Conservation (phyloP, 768 basidiomycete species). For the Tephrocybe sp. region DNA sequence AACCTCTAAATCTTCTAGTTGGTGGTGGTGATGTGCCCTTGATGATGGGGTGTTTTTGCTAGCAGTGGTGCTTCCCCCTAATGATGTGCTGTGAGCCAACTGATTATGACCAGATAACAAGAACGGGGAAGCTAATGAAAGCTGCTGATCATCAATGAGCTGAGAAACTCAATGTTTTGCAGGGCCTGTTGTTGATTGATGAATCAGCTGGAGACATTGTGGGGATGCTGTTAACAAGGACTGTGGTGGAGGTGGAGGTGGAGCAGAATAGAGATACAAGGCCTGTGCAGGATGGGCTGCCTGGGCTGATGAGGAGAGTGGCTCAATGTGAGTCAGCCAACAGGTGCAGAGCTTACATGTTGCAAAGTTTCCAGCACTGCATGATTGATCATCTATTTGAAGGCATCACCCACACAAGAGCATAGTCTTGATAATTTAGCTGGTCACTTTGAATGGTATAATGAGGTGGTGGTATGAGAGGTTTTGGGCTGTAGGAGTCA, state of each 20-base stretch:
- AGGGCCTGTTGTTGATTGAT: constrained; percentile 45
- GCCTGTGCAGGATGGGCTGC: constrained; percentile 58
- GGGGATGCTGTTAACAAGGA: constrained; percentile 36
- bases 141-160: constrained; percentile 61
- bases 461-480: constrained; percentile 65
- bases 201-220: constrained; percentile 50
- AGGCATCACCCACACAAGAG: constrained; percentile 94
- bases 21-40: too few relatives aligned
- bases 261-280: constrained; percentile 53
- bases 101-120: constrained; percentile 50
- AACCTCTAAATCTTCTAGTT: constrained; percentile 66
- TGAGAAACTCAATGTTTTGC: constrained; percentile 60
- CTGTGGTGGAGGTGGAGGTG: constrained; percentile 53
- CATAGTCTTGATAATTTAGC: constrained; percentile 81
- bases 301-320: constrained; percentile 42
- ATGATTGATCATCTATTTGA: constrained; percentile 97
- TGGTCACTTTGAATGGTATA: constrained; percentile 71
- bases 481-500: constrained; percentile 87
- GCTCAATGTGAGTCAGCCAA: constrained; percentile 67
- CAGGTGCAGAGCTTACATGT: constrained; percentile 62
- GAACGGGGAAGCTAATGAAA: constrained; percentile 47
- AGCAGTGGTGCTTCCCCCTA: constrained; percentile 48
- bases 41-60: constrained; percentile 32
- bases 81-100: constrained; percentile 67
- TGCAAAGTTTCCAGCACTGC: constrained; percentile 93